Evolutionary conservation across 2,329 filamentous ascomycete species (phyloP), one percentile per base, ranked within the genome.

Genomic region (Botryotinia narcissicola): DNA sequence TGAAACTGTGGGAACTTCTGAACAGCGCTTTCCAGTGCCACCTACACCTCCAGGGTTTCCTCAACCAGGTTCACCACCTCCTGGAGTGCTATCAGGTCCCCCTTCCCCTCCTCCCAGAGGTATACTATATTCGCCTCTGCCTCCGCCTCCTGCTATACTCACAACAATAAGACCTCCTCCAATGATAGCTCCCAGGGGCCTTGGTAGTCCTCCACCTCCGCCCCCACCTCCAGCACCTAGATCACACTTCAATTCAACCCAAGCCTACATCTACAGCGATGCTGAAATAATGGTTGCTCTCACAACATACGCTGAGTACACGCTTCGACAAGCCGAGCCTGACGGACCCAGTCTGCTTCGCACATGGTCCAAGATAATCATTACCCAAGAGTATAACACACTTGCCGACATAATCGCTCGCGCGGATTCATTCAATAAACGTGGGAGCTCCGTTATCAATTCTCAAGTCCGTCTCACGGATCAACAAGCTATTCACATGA

Each of bases 301-400:
- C 4, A 78, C 75, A 67, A 75, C 73, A 3, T 79, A 77, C 60
- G 73, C 61, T 20, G 75, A 76, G 51, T 79, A 75, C 57, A 78
- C 76, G 0, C 68, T 79, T 46, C 78, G 75, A 22, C 35, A 72
- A 32, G 67, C 61, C 6, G 70, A 73, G 16, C 25, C 71, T 16
- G n/a, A 54, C 1, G 29, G 69, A 4, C 63, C 63, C 7, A 22
- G 35, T n/a, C 18, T 54, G 4, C 42, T 57, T 8, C 62, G 68
- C 6, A 61, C 73, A 18, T 78, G 78, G 76, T 44, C 62, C 35
- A 72, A 69, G 12, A 69, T 74, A 29, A n/a, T 63, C 9, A 71
- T 77, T 6, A 78, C 72, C 9, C 73, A 75, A 25, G 77, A 78
- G 62, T 60, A 35, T 5, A 46, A 63, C 35, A 44, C 74, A 32